These are phyloP conservation scores for Volvox africanus DNA, from an alignment of 139 green algal genomes.

Conservation along the genomic window DNA sequence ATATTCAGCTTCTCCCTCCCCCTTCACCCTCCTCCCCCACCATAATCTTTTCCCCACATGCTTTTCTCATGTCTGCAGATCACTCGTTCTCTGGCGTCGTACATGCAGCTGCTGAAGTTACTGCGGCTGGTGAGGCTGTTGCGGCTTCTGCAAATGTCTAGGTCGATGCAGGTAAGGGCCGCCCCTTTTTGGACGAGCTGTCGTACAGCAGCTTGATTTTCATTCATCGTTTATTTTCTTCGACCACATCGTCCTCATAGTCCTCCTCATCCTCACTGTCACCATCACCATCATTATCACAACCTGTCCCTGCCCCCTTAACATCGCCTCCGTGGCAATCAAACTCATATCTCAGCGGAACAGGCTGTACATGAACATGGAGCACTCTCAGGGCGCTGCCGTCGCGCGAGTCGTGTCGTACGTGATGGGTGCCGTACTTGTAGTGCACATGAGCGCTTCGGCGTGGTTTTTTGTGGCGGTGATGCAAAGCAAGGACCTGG, in stretches of 20 bases:
- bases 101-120: conserved; percentile 26
- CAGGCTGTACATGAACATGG: not conserved
- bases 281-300: not conserved
- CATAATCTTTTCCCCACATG: not conserved
- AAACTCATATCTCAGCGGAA: not conserved
- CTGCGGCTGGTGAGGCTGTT: conserved; percentile 12
- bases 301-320: not conserved
- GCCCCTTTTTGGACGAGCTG: too few species aligned
- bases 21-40: not conserved
- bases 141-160: not conserved
- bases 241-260: not conserved
- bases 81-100: not conserved
- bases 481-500: not conserved
- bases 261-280: not conserved
- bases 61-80: not conserved
- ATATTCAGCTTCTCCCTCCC: not conserved
- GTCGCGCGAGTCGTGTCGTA: not conserved
- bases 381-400: not conserved
- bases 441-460: conserved; percentile 21
- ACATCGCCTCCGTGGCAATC: too few species aligned
- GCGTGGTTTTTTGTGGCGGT: conserved; percentile 29
- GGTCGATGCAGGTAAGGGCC: not conserved
- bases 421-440: not conserved
- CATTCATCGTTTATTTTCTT: too few species aligned
- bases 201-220: not conserved